These are phyloP conservation scores for Zygoascus ofunaensis DNA, from an alignment of 805 yeast species.

Conservation along the genomic window DNA sequence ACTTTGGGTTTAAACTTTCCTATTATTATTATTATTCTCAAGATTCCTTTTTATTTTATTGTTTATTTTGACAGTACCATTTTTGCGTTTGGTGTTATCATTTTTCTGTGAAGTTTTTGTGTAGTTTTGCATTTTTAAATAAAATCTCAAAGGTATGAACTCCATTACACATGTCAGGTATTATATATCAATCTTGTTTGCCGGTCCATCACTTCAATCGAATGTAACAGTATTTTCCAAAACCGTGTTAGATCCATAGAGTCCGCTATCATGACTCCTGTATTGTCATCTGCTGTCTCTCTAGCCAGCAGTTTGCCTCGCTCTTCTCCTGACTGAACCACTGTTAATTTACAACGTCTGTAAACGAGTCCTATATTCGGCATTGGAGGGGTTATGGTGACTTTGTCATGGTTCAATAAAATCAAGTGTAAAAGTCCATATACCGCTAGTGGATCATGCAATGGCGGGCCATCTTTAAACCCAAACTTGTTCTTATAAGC, in stretches of 20 bases:
- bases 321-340: constrained; percentile 22
- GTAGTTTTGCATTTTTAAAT: background rate
- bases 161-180: too few relatives aligned
- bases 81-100: constrained; percentile 1
- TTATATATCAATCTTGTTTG: background rate
- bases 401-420: constrained; percentile 18
- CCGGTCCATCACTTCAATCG: constrained; percentile 33
- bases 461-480: constrained; percentile 53
- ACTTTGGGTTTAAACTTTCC: background rate
- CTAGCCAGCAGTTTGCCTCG: constrained; percentile 20
- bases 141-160: too few relatives aligned
- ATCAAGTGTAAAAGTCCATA: constrained; percentile 41
- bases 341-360: constrained; percentile 9
- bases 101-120: background rate
- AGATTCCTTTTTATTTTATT: constrained; percentile 1
- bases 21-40: constrained; percentile 1
- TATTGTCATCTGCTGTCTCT: background rate
- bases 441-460: constrained; percentile 74
- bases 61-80: too few relatives aligned
- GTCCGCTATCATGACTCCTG: background rate
- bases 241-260: constrained; percentile 34
- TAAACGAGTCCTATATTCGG: constrained; percentile 18
- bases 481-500: constrained; percentile 37
- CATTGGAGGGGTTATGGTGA: constrained; percentile 18
- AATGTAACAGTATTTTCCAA: constrained; percentile 38